Evolutionary conservation across 2,329 filamentous ascomycete species (phyloP), one percentile per base, ranked within the genome.

Genomic region (Stachybotrys elegans): DNA sequence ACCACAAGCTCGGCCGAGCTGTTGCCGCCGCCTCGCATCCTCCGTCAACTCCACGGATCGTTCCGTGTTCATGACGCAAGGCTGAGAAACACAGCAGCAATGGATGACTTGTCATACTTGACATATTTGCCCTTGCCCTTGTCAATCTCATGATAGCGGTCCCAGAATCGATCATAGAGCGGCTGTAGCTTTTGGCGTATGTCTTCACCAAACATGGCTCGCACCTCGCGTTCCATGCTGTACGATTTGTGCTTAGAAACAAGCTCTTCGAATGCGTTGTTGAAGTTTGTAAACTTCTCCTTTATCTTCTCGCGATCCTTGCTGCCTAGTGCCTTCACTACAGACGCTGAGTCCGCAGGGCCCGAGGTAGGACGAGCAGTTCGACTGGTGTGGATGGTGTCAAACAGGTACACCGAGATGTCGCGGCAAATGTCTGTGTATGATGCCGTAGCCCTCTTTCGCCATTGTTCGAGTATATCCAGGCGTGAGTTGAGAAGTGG

Each of bases 101-200:
- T 84, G 39, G 82, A 79, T 32, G 75, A 75, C 72, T 96, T 96
- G 70, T 96, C 91, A 63, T 95, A 97, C 71, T 95, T 96, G 63
- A 95, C 90, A 66, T 97, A 95, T 67, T 98, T 98, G 54, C 92
- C 92, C 69, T 91, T 94, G 47, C 93, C 93, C 72, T 95, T 96
- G 68, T 97, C 92, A 51, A 97, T 83, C 67, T 97, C 93, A 62
- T 96, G 91, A 62, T 98, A 98, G 22, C 92, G 80, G 67, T 97
- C 93, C 83, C 89, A 97, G 68, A 98, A 98, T 37, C 93, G 79
- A 49, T 86, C 86, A 69, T 98, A 98, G 13, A 98, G 75, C 43
- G 92, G 91, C 68, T 97, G 92, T 44, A 98, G 84, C 69, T 95
- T 88, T 56, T 84, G 84, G 63, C 93, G 88, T 51, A 97, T 84